phyloP scores from a whole-genome alignment of 1,284 basidiomycete genomes.

The Pseudozyma flocculosa region DNA sequence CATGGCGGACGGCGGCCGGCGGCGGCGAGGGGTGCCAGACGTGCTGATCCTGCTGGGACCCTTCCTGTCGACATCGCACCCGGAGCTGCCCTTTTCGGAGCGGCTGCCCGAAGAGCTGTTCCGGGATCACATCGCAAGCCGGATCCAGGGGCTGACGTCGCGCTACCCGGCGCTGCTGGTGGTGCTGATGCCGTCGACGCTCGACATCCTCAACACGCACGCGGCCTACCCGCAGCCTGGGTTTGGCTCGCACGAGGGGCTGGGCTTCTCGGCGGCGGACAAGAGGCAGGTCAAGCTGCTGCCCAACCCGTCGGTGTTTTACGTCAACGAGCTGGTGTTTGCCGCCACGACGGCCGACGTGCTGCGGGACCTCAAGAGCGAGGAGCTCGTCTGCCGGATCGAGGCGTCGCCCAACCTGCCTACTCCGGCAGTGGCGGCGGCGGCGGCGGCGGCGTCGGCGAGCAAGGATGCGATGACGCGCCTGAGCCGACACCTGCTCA shows the following conservation, averaged over 20 bases:
- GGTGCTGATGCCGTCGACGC: slow-evolving; percentile 76
- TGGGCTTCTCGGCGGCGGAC: slow-evolving; percentile 24
- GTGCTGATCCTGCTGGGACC: slow-evolving; percentile 82
- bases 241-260: slow-evolving; percentile 60
- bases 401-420: slow-evolving; percentile 41
- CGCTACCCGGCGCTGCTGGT: slow-evolving; percentile 70
- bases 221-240: slow-evolving; percentile 84
- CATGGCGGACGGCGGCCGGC: slow-evolving; percentile 51
- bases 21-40: slow-evolving; percentile 70
- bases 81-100: slow-evolving; percentile 73
- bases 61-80: slow-evolving; percentile 78
- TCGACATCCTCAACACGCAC: slow-evolving; percentile 77
- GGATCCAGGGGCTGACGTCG: slow-evolving; percentile 67
- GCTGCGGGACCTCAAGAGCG: slow-evolving; percentile 81
- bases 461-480: slow-evolving; percentile 24
- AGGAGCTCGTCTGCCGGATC: slow-evolving; percentile 75
- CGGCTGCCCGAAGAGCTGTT: slow-evolving; percentile 72
- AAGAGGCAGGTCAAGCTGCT: slow-evolving; percentile 69
- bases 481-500: slow-evolving; percentile 69
- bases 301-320: slow-evolving; percentile 83
- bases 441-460: slow-evolving; percentile 51
- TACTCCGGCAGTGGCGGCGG: slow-evolving; percentile 15
- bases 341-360: slow-evolving; percentile 79
- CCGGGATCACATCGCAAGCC: slow-evolving; percentile 66
- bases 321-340: slow-evolving; percentile 79